Conservation (phyloP, 106 monocot genomes). For the Alisma plantagoaquatica region DNA sequence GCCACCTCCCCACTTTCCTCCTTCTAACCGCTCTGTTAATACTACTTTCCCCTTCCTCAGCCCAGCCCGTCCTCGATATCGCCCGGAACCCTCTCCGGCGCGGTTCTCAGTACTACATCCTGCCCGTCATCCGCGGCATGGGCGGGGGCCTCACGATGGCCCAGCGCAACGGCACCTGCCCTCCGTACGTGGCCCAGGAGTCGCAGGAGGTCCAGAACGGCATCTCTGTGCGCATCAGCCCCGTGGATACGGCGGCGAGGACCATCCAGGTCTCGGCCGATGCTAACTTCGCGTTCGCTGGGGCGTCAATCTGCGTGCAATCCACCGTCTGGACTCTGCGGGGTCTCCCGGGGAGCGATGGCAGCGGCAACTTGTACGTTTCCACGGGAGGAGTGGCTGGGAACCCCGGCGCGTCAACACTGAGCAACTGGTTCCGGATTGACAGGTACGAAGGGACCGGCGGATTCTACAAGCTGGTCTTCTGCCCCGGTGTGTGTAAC, state of each 20-base stretch:
- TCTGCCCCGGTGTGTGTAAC: slow-evolving; percentile 30
- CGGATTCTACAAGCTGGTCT: slow-evolving; percentile 25
- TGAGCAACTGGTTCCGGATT: slow-evolving; percentile 36
- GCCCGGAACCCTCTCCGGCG: slow-evolving; percentile 18
- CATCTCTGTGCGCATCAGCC: slow-evolving; percentile 23
- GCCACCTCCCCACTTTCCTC: slow-evolving; percentile 1
- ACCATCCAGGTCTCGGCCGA: slow-evolving; percentile 13
- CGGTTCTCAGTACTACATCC: slow-evolving; percentile 26
- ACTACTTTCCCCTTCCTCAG: neutral
- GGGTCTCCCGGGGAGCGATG: neutral
- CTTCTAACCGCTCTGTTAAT: slow-evolving; percentile 3
- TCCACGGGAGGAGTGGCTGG: slow-evolving; percentile 17
- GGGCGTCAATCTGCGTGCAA: slow-evolving; percentile 15
- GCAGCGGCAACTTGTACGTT: slow-evolving; percentile 9
- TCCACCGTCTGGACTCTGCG: slow-evolving; percentile 19
- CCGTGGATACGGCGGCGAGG: slow-evolving; percentile 3
- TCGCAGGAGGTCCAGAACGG: slow-evolving; percentile 13
- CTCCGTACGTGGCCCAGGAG: slow-evolving; percentile 32
- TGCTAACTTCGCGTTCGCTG: slow-evolving; percentile 20
- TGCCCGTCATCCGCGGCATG: slow-evolving; percentile 21
- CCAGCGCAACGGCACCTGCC: slow-evolving; percentile 16
- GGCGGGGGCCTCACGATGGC: slow-evolving; percentile 27
- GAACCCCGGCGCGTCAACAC: slow-evolving; percentile 16
- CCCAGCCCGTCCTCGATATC: slow-evolving; percentile 21
- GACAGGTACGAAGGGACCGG: slow-evolving; percentile 4